These are phyloP conservation scores for Clarkia xantiana DNA, from an alignment of 345 rosid genomes.

Conservation along the genomic window DNA sequence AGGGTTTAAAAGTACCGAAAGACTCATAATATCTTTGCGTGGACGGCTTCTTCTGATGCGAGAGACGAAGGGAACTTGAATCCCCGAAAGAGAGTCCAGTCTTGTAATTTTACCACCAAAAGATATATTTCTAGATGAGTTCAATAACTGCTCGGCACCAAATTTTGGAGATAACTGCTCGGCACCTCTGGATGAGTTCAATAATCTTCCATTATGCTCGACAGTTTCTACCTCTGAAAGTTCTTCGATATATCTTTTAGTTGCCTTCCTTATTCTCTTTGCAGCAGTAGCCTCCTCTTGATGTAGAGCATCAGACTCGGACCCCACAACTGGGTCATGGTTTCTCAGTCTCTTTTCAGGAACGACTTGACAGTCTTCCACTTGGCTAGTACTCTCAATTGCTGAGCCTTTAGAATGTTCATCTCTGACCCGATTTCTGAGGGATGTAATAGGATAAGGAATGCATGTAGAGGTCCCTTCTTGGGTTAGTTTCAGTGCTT, in stretches of 20 bases:
- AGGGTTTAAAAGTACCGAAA: conserved; percentile 42
- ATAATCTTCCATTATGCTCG: conserved; percentile 29
- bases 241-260: conserved; percentile 81
- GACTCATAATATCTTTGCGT: conserved; percentile 73
- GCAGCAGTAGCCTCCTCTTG: conserved; percentile 41
- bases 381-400: conserved; percentile 14
- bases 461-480: conserved; percentile 22
- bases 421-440: conserved; percentile 16
- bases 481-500: conserved; percentile 26
- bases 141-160: conserved; percentile 22
- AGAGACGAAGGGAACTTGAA: conserved; percentile 71
- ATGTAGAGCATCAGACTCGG: conserved; percentile 31
- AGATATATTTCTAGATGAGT: conserved; percentile 27
- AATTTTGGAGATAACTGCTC: conserved; percentile 27
- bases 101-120: conserved; percentile 48
- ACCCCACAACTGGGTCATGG: conserved; percentile 18
- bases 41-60: conserved; percentile 91
- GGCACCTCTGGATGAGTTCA: conserved; percentile 20
- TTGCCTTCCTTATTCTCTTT: conserved; percentile 78
- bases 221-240: conserved; percentile 45
- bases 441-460: conserved; percentile 15
- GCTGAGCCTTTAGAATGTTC: conserved; percentile 16
- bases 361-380: conserved; percentile 23
- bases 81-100: conserved; percentile 63
- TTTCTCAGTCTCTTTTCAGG: conserved; percentile 21